A percentile compares a stretch with the other conserved stretches of the same genome.
These are phyloP conservation scores for Beauveria brongniartii DNA, from an alignment of 2,329 filamentous ascomycete species.

Conservation along the genomic window DNA sequence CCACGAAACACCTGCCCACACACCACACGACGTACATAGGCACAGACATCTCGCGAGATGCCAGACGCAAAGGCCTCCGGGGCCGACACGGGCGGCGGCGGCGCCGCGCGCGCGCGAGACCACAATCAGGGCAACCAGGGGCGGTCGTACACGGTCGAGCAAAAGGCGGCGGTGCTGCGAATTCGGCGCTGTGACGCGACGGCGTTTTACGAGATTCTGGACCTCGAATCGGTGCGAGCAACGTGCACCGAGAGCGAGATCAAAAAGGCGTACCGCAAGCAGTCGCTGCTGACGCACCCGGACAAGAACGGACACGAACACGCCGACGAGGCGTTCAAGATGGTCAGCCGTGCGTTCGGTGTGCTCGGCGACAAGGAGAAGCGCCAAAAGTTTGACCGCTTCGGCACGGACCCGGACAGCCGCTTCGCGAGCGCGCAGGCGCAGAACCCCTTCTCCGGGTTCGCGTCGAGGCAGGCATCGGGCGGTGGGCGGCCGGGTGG, in stretches of 20 bases:
- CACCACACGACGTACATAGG: background rate
- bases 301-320: slow-evolving; percentile 97
- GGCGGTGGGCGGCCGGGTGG: slow-evolving; percentile 25
- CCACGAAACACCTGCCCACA: background rate
- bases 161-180: slow-evolving; percentile 83
- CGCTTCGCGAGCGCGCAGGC: slow-evolving; percentile 63
- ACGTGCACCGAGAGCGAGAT: slow-evolving; percentile 74
- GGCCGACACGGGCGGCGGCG: slow-evolving; percentile 36
- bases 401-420: slow-evolving; percentile 86
- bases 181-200: slow-evolving; percentile 78
- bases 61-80: slow-evolving; percentile 42
- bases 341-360: slow-evolving; percentile 91
- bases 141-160: slow-evolving; percentile 76
- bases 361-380: slow-evolving; percentile 91
- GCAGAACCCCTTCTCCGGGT: slow-evolving; percentile 11
- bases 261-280: slow-evolving; percentile 95
- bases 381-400: slow-evolving; percentile 78
- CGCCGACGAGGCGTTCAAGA: slow-evolving; percentile 97
- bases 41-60: background rate
- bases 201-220: slow-evolving; percentile 92
- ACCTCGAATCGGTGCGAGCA: slow-evolving; percentile 54
- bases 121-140: slow-evolving; percentile 72
- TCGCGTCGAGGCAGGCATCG: slow-evolving; percentile 27
- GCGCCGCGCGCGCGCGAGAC: slow-evolving; percentile 43
- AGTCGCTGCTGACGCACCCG: slow-evolving; percentile 89